These are phyloP conservation scores for Ophiostoma angusticollis DNA, from an alignment of 2,329 filamentous ascomycete genomes.

Conservation along the genomic window DNA sequence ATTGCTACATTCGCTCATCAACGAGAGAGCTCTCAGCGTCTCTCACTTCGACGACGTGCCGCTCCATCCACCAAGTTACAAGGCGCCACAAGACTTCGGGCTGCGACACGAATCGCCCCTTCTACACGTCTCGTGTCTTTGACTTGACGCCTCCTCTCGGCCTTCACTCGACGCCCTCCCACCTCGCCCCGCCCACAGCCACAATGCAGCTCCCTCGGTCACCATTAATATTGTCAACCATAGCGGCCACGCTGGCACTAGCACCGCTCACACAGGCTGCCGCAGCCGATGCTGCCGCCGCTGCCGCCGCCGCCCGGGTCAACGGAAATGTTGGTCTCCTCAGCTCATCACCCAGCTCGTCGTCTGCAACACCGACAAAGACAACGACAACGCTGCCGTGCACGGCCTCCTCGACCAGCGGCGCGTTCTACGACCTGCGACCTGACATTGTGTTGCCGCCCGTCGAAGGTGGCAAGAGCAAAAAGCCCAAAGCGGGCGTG, in stretches of 20 bases:
- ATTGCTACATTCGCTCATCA: too few relatives aligned
- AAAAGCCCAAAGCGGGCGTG: slow-evolving; percentile 31
- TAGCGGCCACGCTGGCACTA: slow-evolving; percentile 6
- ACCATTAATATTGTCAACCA: slow-evolving; percentile 5
- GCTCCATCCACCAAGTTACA: too few relatives aligned
- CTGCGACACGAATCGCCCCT: too few relatives aligned
- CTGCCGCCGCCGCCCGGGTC: neutral
- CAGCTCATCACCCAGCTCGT: neutral
- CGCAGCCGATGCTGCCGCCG: neutral
- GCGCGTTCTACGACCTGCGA: slow-evolving; percentile 47
- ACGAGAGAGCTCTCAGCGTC: too few relatives aligned
- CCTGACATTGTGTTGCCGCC: slow-evolving; percentile 37
- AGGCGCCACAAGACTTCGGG: too few relatives aligned
- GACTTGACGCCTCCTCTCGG: neutral
- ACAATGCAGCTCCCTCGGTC: slow-evolving; percentile 8
- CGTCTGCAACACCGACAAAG: slow-evolving; percentile 5
- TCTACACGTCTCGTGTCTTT: too few relatives aligned
- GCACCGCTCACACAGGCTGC: slow-evolving; percentile 1
- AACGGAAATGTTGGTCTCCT: too few relatives aligned
- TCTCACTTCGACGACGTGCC: too few relatives aligned
- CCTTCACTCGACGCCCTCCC: too few relatives aligned
- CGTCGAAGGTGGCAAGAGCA: slow-evolving; percentile 31
- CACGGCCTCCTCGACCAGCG: slow-evolving; percentile 42
- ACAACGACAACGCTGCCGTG: slow-evolving; percentile 34
- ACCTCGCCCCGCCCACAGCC: too few relatives aligned